A percentile compares a stretch with the other conserved stretches of the same genome.
Conservation (phyloP, 2,329 filamentous ascomycete genomes). For the Phyllosticta citriasiana region DNA sequence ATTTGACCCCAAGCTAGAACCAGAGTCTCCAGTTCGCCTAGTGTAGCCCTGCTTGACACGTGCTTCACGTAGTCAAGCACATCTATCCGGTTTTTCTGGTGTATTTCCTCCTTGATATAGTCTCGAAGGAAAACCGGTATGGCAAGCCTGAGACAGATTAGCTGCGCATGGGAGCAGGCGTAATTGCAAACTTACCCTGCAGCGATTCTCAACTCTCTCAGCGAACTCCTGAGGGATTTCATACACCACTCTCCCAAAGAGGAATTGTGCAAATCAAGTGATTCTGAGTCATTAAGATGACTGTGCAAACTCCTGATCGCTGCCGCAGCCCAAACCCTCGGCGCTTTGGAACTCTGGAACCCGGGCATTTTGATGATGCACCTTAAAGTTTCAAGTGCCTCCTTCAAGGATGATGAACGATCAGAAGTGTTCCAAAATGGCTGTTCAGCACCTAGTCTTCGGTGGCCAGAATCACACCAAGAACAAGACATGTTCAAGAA, state of each 20-base stretch:
- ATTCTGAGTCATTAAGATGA: constrained; percentile 50
- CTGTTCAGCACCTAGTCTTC: constrained; percentile 9
- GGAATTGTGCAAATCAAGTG: constrained; percentile 60
- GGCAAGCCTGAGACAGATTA: constrained; percentile 41
- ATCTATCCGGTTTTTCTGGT: constrained; percentile 56
- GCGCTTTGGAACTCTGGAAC: constrained; percentile 21
- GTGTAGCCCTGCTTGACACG: constrained; percentile 58
- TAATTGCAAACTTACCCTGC: constrained; percentile 50
- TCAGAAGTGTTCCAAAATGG: background rate
- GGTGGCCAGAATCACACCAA: background rate
- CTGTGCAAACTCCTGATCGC: constrained; percentile 58
- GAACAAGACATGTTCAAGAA: background rate
- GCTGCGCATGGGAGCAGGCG: background rate
- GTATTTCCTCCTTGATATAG: constrained; percentile 36
- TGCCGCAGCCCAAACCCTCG: constrained; percentile 56
- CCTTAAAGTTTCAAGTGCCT: constrained; percentile 5
- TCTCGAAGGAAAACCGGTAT: constrained; percentile 55
- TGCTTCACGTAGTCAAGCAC: constrained; percentile 61
- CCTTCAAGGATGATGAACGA: constrained; percentile 22
- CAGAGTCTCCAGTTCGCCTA: constrained; percentile 68
- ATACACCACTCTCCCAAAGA: constrained; percentile 70
- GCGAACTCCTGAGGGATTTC: constrained; percentile 69
- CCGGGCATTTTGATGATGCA: constrained; percentile 19
- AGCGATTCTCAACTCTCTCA: constrained; percentile 74
- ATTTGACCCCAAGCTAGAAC: constrained; percentile 81